Evolutionary conservation across 345 rosid genomes (phyloP), one percentile per base, ranked within the genome.

Genomic region (Physaria fendleri): DNA sequence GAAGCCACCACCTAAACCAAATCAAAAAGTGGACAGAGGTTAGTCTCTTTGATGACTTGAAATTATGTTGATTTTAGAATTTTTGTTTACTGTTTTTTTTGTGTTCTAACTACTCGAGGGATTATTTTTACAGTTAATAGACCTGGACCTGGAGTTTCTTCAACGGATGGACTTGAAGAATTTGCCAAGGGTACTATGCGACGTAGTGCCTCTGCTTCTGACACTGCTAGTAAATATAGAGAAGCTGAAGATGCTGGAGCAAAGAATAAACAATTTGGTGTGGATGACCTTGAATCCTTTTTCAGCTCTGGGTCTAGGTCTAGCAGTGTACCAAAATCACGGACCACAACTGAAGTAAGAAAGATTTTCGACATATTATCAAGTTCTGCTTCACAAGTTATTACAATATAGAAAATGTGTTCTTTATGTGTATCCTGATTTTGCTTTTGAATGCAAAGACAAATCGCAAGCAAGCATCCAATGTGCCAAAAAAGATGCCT

Each of bases 271-370:
- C 71, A 70, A 35, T 71, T 66, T 33, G 74, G 58, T 65, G 81
- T 17, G 14, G 84, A 81, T 76, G 89, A 87, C 74, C 77, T 85
- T 7, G 91, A 87, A 54, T 82, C 83, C 62, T 74, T 78, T 81
- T 80, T 73, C 45, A 64, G 77, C 30, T 20, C 40, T 56, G 78
- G 76, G 61, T 64, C 66, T 64, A 78, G 84, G 32, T 85, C 98
- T 64, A 82, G 74, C 68, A 91, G 90, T 74, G 90, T 65, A 15
- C 98, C 98, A 27, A 82, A 75, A 67, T 77, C 83, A 45, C 81
- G 90, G 70, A 46, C 79, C 13, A 16, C 76, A 39, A 58, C 76
- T 63, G 71, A 17, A 66, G 96, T 91, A 75, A 78, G 80, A 60
- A 65, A 29, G 12, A 41, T 43, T 14, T 41, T 49, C 3, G 0